Percentiles rank a stretch among this genome's conserved stretches.
Conservation (phyloP, 2,329 filamentous ascomycete genomes). For the Botrytis hyacinthi region DNA sequence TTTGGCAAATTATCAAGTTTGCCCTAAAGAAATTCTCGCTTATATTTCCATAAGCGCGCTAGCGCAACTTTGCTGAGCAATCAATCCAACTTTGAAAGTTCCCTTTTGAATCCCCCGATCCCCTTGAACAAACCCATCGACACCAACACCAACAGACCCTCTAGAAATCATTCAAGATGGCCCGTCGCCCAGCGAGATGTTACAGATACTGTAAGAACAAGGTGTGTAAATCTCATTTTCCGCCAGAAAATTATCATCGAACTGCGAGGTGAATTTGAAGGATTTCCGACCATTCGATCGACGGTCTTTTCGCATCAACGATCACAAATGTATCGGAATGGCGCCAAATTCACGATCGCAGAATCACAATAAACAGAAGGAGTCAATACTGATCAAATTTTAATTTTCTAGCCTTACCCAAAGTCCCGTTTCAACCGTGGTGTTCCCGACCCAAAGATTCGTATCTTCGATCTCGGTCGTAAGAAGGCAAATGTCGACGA, state of each 20-base stretch:
- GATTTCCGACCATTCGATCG: conserved; percentile 10
- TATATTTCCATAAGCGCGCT: conserved; percentile 10
- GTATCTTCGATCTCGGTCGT: conserved; percentile 97
- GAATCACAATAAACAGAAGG: neutral
- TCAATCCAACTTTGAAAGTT: conserved; percentile 13
- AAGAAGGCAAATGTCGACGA: conserved; percentile 99
- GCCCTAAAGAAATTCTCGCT: conserved; percentile 19
- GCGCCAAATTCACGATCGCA: neutral
- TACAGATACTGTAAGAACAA: conserved; percentile 99
- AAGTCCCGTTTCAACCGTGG: conserved; percentile 99
- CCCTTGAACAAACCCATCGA: conserved; percentile 29
- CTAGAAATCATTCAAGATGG: conserved; percentile 81
- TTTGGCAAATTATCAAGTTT: conserved; percentile 1
- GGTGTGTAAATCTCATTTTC: conserved; percentile 56
- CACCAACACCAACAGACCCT: conserved; percentile 49
- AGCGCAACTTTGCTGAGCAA: conserved; percentile 6
- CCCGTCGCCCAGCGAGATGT: conserved; percentile 97
- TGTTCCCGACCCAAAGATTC: conserved; percentile 80
- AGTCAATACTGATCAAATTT: conserved; percentile 26
- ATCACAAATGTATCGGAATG: neutral
- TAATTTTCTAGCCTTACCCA: conserved; percentile 73
- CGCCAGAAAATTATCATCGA: conserved; percentile 14
- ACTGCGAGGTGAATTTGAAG: conserved; percentile 16
- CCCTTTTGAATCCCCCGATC: conserved; percentile 22
- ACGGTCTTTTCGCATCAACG: conserved; percentile 20